Base-by-base conservation (phyloP, 2,329 filamentous ascomycete species). In the Zelopaecilomyces penicillatus region DNA sequence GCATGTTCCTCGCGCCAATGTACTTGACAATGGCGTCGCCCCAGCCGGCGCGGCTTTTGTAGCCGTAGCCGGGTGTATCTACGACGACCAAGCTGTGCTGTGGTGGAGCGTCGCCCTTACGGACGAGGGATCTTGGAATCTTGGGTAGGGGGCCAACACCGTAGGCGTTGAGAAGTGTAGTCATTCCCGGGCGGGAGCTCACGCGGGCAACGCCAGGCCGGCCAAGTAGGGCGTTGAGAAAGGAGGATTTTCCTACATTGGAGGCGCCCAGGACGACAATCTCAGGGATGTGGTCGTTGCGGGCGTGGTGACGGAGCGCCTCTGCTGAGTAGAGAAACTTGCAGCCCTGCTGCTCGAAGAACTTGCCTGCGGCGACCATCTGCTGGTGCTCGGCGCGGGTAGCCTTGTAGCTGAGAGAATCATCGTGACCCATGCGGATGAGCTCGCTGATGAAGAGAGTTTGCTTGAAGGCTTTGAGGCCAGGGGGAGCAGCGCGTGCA, bases 181-280 rank as follows among this genome's bases (percentile, higher is more conserved):
- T 80, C 53, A 67, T 71, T 7, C 77, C 77, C 1, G 76, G 73
- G 19, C 61, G 64, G 11, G 65, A 60, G 55, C 73, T 75, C 27
- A 74, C 73, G 39, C 69, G 65, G 9, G 76, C 76, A 5, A 73
- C 60, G 27, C 59, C 56, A 27, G 55, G 49, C 3, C 55, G 52
- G 31, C 82, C 82, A 2, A 83, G 78, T 31, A 95, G 75, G 12
- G 85, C 84, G 58, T 95, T 95, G 65, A 95, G 82, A 53, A 94
- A 85, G 11, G 87, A 87, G 2, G 87, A 93, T 63, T 95, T 95
- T 58, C 88, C 88, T 36, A 89, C 87, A 59, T 95, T 95, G 52
- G 87, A 89, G 56, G 90, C 88, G 37, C 88, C 88, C 33, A 94
- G 79, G 38, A 95, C 75, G 58, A 87, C 84, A 41, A 95, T 76